phyloP scores from a whole-genome alignment of 805 yeast genomes.

The Ogataea pignaliae region DNA sequence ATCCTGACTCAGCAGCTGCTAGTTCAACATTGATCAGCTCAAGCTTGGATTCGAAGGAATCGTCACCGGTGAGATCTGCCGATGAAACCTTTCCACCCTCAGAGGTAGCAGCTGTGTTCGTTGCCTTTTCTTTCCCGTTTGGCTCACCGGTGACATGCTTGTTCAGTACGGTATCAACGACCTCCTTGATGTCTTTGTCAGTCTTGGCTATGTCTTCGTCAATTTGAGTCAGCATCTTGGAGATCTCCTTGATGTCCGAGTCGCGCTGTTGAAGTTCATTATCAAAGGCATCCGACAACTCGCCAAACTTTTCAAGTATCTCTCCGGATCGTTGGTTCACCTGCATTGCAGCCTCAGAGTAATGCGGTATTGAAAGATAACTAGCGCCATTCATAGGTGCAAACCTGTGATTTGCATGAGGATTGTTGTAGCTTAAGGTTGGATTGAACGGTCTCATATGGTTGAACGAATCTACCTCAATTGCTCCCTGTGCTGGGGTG shows the following conservation, averaged over 20 bases:
- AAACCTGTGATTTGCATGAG: constrained; percentile 11
- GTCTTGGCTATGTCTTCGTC: constrained; percentile 30
- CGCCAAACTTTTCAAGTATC: constrained; percentile 44
- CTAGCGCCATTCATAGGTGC: constrained; percentile 16
- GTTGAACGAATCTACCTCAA: constrained; percentile 19
- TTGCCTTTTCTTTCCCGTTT: constrained; percentile 25
- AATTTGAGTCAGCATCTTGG: constrained; percentile 24
- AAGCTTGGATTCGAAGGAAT: constrained; percentile 15
- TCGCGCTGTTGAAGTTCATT: constrained; percentile 42
- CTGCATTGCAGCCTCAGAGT: constrained; percentile 50
- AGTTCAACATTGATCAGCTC: constrained; percentile 13
- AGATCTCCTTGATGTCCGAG: constrained; percentile 30
- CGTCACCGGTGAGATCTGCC: constrained; percentile 21
- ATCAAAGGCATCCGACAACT: constrained; percentile 49
- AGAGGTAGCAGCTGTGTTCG: constrained; percentile 14
- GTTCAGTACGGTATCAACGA: constrained; percentile 30
- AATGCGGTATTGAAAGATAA: constrained; percentile 34
- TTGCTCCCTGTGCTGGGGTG: constrained; percentile 4
- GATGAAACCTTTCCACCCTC: constrained; percentile 24
- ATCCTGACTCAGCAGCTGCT: constrained; percentile 14
- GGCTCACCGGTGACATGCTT: constrained; percentile 5
- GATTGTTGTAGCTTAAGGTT: constrained; percentile 15
- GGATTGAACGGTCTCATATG: constrained; percentile 24
- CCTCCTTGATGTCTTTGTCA: constrained; percentile 29
- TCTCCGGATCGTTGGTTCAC: constrained; percentile 48